A percentile compares a stretch with the other conserved stretches of the same genome.
These are phyloP conservation scores for Tolypocladium amazonense DNA, from an alignment of 2,329 filamentous ascomycete genomes.

Conservation along the genomic window DNA sequence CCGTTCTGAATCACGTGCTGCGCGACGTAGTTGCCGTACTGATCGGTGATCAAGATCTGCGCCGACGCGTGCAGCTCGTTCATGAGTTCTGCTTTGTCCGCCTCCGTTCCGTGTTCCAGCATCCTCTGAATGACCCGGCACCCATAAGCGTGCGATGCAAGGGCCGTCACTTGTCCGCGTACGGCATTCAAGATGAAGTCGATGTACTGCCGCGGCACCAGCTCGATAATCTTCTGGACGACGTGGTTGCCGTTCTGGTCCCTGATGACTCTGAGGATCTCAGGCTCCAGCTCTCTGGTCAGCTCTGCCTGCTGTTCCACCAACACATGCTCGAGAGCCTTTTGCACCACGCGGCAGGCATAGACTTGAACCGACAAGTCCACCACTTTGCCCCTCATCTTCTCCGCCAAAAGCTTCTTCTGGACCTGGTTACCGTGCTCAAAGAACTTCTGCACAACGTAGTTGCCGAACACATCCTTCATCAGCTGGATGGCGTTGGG, in stretches of 20 bases:
- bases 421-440: constrained; percentile 91
- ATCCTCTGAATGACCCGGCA: constrained; percentile 91
- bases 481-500: constrained; percentile 79
- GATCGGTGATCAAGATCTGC: constrained; percentile 65
- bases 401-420: constrained; percentile 74
- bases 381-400: constrained; percentile 79
- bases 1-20: constrained; percentile 85
- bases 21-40: constrained; percentile 93
- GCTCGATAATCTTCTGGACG: constrained; percentile 86
- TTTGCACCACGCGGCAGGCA: constrained; percentile 91
- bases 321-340: constrained; percentile 83
- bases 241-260: constrained; percentile 95
- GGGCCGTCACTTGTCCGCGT: constrained; percentile 58
- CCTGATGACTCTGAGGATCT: constrained; percentile 68
- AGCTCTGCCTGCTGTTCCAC: constrained; percentile 83
- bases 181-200: constrained; percentile 79
- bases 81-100: constrained; percentile 62
- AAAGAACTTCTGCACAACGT: constrained; percentile 96
- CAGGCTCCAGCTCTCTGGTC: constrained; percentile 69
- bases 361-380: constrained; percentile 81
- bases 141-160: constrained; percentile 74
- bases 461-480: constrained; percentile 96
- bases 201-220: constrained; percentile 63
- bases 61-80: constrained; percentile 68
- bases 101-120: constrained; percentile 68